Base-by-base conservation (phyloP, 495 filamentous ascomycete genomes). In the Neurospora hispaniola region DNA sequence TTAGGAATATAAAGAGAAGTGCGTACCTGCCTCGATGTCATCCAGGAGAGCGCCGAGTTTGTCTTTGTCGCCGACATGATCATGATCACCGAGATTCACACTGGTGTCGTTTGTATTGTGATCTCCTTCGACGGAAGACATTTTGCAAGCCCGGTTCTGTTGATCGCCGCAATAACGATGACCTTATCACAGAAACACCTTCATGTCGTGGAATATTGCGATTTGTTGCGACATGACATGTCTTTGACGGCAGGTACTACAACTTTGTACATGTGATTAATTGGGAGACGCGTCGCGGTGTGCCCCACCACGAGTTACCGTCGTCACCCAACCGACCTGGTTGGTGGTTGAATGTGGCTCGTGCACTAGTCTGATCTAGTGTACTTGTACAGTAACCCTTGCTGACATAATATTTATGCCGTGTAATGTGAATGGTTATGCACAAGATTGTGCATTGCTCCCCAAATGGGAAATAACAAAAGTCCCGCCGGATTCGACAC, bases 11-110 rank as follows among this genome's bases (percentile, higher is more conserved):
- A 71, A 42, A 41, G 27, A 31, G 20, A 35, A n/a, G n/a, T 23
- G 42, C 74, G 69, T 76, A 79, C 80, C 79, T 44, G 74, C 44
- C 69, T 78, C 77, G 18, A 81, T 70, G 62, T 80, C 78, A 14
- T 68, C 75, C 23, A 81, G 66, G 54, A 79, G 78, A 41, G 38
- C 74, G 42, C 69, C 72, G 4, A 81, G 74, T 42, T 74, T 70
- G 41, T 73, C 70, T n/a, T 69, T 41, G n/a, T 38, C 62, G 48
- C 48, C 27, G 54, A 66, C 42, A 35, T 9, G 14, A 18, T 72
- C 11, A 38, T 42, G 38, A 66, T 66, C 71, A 41, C 43, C 31
- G 39, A 39, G 46, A 70, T 70, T 27, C 59, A 38, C 44, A 72
- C 44, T 68, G 54, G 54, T 66, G 54, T 66, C 54, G 54, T 35